Base-by-base conservation (phyloP, 208 protist species). In the Trypanosoma rangeli region DNA sequence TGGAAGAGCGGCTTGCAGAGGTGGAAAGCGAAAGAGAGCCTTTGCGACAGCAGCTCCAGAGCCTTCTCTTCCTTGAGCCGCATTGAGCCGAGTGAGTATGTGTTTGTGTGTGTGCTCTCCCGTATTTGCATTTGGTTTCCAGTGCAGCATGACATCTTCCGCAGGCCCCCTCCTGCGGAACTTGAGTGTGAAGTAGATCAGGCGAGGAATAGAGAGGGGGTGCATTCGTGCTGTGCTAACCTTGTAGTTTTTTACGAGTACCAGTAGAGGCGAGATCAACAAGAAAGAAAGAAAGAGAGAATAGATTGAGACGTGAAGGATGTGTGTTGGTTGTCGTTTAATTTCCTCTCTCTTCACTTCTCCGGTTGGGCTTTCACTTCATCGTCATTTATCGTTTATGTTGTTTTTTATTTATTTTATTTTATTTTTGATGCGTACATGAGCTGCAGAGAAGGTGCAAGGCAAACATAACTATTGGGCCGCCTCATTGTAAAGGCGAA, bases 31-130 rank as follows among this genome's bases (percentile, higher is more conserved):
- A 92, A 31, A 78, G 86, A 5, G 86, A 89, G 13, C 86, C 86
- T 46, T 68, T 94, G 66, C 84, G 89, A 20, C 86, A 90, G 65
- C 89, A 89, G 55, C 74, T 94, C 52, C 86, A 87, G 59, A 83
- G 80, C 50, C 61, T 94, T 18, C 72, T 94, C 10, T 59, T 74
- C 18, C 20, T 73, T 7, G 37, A 69, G 13, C 54, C 54, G 12
- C 16, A 35, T 15, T 65, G 39, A 59, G 28, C 28, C 3, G 9
- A 1, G 18, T 59, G 64, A 31, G 2, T 55, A 77, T 22, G 20
- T n/a, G 20, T 29, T 46, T 46, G 42, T 46, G 10, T 46, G 42
- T 46, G 15, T 46, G 8, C 42, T 46, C 42, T 46, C 15, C 8
- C 42, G n/a, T n/a, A n/a, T n/a, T n/a, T n/a, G n/a, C n/a, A n/a